Conservation (phyloP, 2,329 filamentous ascomycete genomes). For the Fusarium nodosum region DNA sequence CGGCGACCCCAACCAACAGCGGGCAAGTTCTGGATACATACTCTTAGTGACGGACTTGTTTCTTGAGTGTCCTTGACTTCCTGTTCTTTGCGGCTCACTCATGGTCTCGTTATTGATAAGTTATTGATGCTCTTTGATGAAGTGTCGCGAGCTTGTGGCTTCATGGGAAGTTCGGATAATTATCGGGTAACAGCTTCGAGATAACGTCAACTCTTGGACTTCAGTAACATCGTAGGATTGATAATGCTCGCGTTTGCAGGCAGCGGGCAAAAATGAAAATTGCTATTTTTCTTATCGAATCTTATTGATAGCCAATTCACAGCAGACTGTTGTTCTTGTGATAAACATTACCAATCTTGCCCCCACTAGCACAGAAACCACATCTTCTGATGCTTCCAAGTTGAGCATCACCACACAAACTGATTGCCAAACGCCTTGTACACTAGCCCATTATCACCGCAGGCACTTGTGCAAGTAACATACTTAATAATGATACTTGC, state of each 20-base stretch:
- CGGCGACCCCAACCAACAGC: neutral
- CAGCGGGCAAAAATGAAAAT: neutral
- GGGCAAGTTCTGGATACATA: conserved; percentile 40
- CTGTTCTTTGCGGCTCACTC: conserved; percentile 50
- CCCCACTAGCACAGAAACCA: neutral
- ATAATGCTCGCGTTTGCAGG: neutral
- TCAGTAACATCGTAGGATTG: neutral
- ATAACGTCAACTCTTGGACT: conserved; percentile 2
- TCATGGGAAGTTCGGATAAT: conserved; percentile 45
- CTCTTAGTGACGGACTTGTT: conserved; percentile 58
- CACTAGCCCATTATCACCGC: neutral
- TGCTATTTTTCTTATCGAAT: too few species aligned
- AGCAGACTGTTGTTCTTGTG: neutral
- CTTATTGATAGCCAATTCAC: neutral
- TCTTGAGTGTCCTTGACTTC: conserved; percentile 53
- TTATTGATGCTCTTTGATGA: conserved; percentile 22
- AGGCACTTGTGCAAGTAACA: neutral
- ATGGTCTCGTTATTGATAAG: conserved; percentile 38
- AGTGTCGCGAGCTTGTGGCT: conserved; percentile 25
- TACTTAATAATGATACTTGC: conserved; percentile 18
- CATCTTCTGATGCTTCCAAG: neutral
- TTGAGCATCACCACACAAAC: neutral
- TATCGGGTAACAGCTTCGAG: conserved; percentile 27
- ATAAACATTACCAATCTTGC: neutral
- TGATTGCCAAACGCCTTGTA: neutral